Percentiles rank a stretch among this genome's conserved stretches.
Evolutionary conservation across 345 rosid species (phyloP).

Genomic region (Salix brachista): DNA sequence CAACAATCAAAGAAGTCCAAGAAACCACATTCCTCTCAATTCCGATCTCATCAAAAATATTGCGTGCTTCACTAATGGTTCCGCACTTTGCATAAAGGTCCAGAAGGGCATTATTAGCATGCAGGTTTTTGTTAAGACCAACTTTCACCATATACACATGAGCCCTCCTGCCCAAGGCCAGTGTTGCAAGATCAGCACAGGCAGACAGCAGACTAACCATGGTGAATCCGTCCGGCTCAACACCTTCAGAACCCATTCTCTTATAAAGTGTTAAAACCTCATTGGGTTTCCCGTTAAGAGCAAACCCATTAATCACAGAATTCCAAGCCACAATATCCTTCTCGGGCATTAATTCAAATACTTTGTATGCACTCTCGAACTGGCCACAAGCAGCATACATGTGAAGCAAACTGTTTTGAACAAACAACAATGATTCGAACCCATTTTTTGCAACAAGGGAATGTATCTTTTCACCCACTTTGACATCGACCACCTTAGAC

Average conservation of each 20-base stretch:
- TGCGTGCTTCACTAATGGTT: slow-evolving; percentile 45
- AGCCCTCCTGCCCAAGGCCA: slow-evolving; percentile 61
- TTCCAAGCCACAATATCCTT: slow-evolving; percentile 91
- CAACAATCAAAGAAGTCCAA: slow-evolving; percentile 76
- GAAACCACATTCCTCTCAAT: slow-evolving; percentile 56
- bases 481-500: slow-evolving; percentile 45
- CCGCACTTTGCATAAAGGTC: slow-evolving; percentile 81
- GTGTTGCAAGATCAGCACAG: slow-evolving; percentile 74
- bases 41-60: slow-evolving; percentile 52
- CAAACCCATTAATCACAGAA: slow-evolving; percentile 79
- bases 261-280: slow-evolving; percentile 57
- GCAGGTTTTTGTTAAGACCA: slow-evolving; percentile 46
- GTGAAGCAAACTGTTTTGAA: slow-evolving; percentile 63
- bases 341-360: slow-evolving; percentile 59
- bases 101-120: slow-evolving; percentile 58
- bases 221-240: slow-evolving; percentile 76
- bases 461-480: slow-evolving; percentile 53
- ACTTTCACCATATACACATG: slow-evolving; percentile 56
- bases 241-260: slow-evolving; percentile 49
- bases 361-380: slow-evolving; percentile 42
- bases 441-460: slow-evolving; percentile 51
- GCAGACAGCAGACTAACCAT: slow-evolving; percentile 70
- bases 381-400: slow-evolving; percentile 52
- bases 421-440: slow-evolving; percentile 54
- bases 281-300: slow-evolving; percentile 56